These are phyloP conservation scores for Leishmania guyanensis DNA, from an alignment of 208 protist genomes.

Conservation along the genomic window DNA sequence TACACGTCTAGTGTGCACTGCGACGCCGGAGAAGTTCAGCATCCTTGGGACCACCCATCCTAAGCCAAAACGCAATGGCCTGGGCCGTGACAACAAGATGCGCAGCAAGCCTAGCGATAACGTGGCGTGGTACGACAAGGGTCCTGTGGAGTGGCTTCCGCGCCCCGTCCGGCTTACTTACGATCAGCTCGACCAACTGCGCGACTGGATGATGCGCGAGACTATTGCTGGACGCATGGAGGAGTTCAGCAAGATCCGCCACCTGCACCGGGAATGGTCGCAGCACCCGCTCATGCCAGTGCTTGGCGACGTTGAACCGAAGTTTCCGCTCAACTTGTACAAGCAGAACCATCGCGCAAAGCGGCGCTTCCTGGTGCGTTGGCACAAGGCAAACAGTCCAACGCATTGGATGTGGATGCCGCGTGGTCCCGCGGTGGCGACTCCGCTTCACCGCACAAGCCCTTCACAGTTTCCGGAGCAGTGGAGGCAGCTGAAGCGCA, in stretches of 20 bases:
- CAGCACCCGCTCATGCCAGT: slow-evolving; percentile 88
- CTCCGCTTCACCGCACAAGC: slow-evolving; percentile 66
- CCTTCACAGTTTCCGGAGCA: slow-evolving; percentile 78
- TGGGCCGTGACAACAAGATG: slow-evolving; percentile 88
- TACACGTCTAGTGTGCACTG: slow-evolving; percentile 42
- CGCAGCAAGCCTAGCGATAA: slow-evolving; percentile 90
- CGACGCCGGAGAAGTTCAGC: slow-evolving; percentile 74
- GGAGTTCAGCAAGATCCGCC: slow-evolving; percentile 76
- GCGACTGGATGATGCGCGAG: slow-evolving; percentile 91
- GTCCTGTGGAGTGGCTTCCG: slow-evolving; percentile 90
- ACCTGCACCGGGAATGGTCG: slow-evolving; percentile 87
- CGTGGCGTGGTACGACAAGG: slow-evolving; percentile 89
- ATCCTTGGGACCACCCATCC: slow-evolving; percentile 78
- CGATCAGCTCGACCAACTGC: slow-evolving; percentile 77
- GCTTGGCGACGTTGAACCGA: slow-evolving; percentile 89
- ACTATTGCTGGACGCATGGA: slow-evolving; percentile 69
- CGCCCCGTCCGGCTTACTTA: slow-evolving; percentile 84
- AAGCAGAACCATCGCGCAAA: slow-evolving; percentile 91
- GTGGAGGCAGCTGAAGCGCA: slow-evolving; percentile 65
- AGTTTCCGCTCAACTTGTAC: slow-evolving; percentile 89
- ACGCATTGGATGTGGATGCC: slow-evolving; percentile 89
- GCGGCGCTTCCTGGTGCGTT: slow-evolving; percentile 80
- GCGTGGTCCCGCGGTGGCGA: slow-evolving; percentile 52
- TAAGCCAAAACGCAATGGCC: slow-evolving; percentile 62
- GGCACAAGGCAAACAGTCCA: slow-evolving; percentile 92